A percentile compares a stretch with the other conserved stretches of the same genome.
Conservation (phyloP, 257 asterid genomes). For the Primulina tabacum region DNA sequence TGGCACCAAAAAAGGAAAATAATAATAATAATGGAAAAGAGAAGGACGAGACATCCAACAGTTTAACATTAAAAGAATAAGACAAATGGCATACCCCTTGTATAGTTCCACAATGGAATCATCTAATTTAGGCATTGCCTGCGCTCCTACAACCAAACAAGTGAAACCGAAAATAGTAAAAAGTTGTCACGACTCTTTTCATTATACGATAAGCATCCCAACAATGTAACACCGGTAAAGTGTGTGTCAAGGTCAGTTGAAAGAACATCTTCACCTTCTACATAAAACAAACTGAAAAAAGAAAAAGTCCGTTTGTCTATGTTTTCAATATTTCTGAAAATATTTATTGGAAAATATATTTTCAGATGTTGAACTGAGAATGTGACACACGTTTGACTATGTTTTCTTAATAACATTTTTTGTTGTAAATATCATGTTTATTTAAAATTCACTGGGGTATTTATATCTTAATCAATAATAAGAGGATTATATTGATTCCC, state of each 20-base stretch:
- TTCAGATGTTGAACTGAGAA: not conserved
- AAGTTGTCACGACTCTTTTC: not conserved
- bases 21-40: not conserved
- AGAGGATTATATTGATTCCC: not conserved
- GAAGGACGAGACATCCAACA: not conserved
- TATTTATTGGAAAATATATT: not conserved
- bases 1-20: not conserved
- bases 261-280: not conserved
- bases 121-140: conserved; percentile 69
- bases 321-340: not conserved
- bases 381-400: not conserved
- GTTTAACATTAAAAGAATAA: not conserved
- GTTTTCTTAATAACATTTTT: not conserved
- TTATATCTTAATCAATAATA: too few species aligned
- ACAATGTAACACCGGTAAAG: not conserved
- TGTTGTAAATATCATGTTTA: too few species aligned
- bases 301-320: not conserved
- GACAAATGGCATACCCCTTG: conserved; percentile 58
- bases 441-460: not conserved
- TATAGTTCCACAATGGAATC: conserved; percentile 69
- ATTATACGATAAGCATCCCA: conserved; percentile 6
- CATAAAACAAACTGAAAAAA: conserved; percentile 2
- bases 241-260: conserved; percentile 3
- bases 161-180: conserved; percentile 8
- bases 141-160: conserved; percentile 46